Percentiles rank a stretch among this genome's conserved stretches.
Evolutionary conservation across 192 early-diverging fungal genomes (phyloP).

Genomic region (Dimargaris xerosporica): DNA sequence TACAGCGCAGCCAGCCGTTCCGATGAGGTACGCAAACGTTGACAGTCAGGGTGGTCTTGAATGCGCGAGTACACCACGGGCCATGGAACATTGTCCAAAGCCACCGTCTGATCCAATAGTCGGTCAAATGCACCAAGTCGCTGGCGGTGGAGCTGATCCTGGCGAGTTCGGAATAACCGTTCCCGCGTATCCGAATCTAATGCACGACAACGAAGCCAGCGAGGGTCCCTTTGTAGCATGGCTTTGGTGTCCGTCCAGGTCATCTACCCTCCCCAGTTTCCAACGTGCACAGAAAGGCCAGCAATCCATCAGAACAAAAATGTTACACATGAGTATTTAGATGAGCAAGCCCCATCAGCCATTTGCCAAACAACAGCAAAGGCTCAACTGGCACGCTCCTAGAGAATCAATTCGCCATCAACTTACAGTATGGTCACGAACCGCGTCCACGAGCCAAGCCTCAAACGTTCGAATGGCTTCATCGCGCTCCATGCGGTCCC

Average conservation of each 20-base stretch:
- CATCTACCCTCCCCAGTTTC: too few relatives aligned
- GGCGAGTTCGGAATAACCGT: background rate
- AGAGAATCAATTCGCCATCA: too few relatives aligned
- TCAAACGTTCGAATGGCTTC: background rate
- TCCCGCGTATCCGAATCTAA: background rate
- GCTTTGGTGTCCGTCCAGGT: too few relatives aligned
- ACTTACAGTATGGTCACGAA: background rate
- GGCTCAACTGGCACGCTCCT: too few relatives aligned
- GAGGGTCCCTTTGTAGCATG: background rate
- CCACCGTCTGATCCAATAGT: background rate
- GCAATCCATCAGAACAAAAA: too few relatives aligned
- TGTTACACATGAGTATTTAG: too few relatives aligned
- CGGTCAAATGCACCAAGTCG: slow-evolving; percentile 1
- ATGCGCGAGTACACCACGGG: background rate
- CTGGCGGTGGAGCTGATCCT: background rate
- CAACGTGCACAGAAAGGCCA: too few relatives aligned
- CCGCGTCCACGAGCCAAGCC: slow-evolving; percentile 2
- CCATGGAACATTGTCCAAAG: background rate
- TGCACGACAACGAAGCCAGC: background rate
- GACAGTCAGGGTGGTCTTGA: background rate
- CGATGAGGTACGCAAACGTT: background rate
- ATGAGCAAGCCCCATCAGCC: too few relatives aligned
- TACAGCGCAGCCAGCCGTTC: background rate
- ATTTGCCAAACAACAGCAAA: too few relatives aligned
- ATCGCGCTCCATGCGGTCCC: background rate